Percentiles rank a stretch among this genome's conserved stretches.
phyloP scores from a whole-genome alignment of 768 basidiomycete species.

The Mrakia hoshinonis region DNA sequence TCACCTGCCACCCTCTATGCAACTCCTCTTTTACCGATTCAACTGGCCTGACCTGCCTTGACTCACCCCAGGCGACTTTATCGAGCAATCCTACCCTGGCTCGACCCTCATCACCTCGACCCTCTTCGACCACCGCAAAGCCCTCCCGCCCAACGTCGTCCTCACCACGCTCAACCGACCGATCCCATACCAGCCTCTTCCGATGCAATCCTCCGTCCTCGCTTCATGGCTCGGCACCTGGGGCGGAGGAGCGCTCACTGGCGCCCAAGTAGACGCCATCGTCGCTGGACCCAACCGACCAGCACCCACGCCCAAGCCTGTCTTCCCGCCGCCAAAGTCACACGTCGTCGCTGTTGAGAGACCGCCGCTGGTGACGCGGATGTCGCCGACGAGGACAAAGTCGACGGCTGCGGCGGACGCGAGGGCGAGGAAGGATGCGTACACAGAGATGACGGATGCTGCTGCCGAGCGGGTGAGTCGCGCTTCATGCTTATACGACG shows the following conservation, averaged over 20 bases:
- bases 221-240: conserved; percentile 39
- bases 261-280: conserved; percentile 39
- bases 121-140: conserved; percentile 40
- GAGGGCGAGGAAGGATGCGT: not conserved
- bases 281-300: conserved; percentile 42
- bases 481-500: not conserved
- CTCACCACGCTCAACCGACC: conserved; percentile 31
- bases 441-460: conserved; percentile 23
- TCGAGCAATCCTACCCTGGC: conserved; percentile 37
- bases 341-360: not conserved
- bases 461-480: conserved; percentile 18
- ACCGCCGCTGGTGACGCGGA: not conserved
- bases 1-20: not conserved
- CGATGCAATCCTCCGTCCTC: conserved; percentile 33
- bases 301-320: conserved; percentile 14
- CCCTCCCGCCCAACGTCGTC: conserved; percentile 37
- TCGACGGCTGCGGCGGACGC: not conserved
- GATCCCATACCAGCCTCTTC: conserved; percentile 38
- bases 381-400: not conserved
- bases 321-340: not conserved
- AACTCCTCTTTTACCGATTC: not conserved
- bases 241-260: conserved; percentile 41
- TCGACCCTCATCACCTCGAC: conserved; percentile 39
- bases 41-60: too few species aligned
- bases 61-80: conserved; percentile 42